These are phyloP conservation scores for Neonectria ditissima DNA, from an alignment of 2,329 filamentous ascomycete species.

Conservation along the genomic window DNA sequence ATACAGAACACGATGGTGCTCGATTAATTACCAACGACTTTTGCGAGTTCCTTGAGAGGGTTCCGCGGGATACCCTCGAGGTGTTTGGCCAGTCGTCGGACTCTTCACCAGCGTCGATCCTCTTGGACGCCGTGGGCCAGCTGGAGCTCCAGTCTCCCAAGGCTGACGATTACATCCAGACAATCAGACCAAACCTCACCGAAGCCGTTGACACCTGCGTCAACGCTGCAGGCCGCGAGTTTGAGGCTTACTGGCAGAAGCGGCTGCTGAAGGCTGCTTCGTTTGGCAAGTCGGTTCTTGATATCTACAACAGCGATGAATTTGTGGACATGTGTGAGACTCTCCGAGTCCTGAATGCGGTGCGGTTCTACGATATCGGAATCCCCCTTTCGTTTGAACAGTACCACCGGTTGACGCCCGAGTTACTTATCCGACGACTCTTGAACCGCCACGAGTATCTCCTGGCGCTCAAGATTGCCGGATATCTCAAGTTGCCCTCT, in stretches of 20 bases:
- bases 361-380: conserved; percentile 90
- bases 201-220: conserved; percentile 96
- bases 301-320: conserved; percentile 97
- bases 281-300: conserved; percentile 96
- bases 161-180: conserved; percentile 96
- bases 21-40: conserved; percentile 90
- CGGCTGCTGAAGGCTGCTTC: conserved; percentile 95
- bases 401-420: conserved; percentile 89
- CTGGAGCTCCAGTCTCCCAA: conserved; percentile 95
- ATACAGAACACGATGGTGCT: conserved; percentile 80
- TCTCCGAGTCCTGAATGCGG: conserved; percentile 90
- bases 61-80: conserved; percentile 86
- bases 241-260: conserved; percentile 92
- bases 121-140: conserved; percentile 91
- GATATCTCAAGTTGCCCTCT: conserved; percentile 86
- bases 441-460: conserved; percentile 93
- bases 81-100: conserved; percentile 91
- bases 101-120: conserved; percentile 89
- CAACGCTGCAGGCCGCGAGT: conserved; percentile 92
- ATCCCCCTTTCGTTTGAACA: conserved; percentile 93
- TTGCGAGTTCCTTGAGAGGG: conserved; percentile 98
- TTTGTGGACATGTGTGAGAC: conserved; percentile 99
- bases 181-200: conserved; percentile 87
- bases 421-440: conserved; percentile 86
- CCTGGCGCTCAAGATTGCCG: conserved; percentile 87